These are phyloP conservation scores for Lipomyces spencermartinsiae DNA, from an alignment of 805 yeast species.

Conservation along the genomic window DNA sequence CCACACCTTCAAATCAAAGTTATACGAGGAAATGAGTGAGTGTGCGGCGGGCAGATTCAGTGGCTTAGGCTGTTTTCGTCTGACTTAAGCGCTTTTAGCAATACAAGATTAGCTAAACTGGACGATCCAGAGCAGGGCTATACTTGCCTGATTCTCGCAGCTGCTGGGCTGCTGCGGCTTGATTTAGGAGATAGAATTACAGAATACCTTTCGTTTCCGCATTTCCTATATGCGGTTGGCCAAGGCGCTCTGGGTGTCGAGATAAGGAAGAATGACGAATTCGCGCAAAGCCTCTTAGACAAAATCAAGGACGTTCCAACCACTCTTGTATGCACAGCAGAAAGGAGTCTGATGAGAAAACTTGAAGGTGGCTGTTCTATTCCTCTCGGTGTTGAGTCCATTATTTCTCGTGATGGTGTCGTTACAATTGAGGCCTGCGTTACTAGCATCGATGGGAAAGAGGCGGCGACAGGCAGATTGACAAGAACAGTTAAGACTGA, in stretches of 20 bases:
- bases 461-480: conserved; percentile 66
- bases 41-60: conserved; percentile 39
- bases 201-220: conserved; percentile 67
- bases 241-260: conserved; percentile 98
- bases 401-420: conserved; percentile 7
- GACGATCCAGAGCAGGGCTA: conserved; percentile 64
- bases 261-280: conserved; percentile 71
- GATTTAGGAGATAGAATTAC: conserved; percentile 80
- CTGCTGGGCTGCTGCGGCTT: conserved; percentile 85
- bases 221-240: conserved; percentile 97
- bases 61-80: not conserved
- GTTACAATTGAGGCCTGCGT: conserved; percentile 54
- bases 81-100: conserved; percentile 39
- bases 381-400: conserved; percentile 83
- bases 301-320: conserved; percentile 70
- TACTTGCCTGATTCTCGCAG: conserved; percentile 82
- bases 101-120: conserved; percentile 79
- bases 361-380: conserved; percentile 98
- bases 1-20: conserved; percentile 82
- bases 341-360: conserved; percentile 82
- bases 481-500: conserved; percentile 51
- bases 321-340: conserved; percentile 81
- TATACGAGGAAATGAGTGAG: conserved; percentile 74
- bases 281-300: conserved; percentile 63
- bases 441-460: conserved; percentile 81